A percentile compares a stretch with the other conserved stretches of the same genome.
Conservation (phyloP, 305 asterid species). For the Coffea humblotiana region DNA sequence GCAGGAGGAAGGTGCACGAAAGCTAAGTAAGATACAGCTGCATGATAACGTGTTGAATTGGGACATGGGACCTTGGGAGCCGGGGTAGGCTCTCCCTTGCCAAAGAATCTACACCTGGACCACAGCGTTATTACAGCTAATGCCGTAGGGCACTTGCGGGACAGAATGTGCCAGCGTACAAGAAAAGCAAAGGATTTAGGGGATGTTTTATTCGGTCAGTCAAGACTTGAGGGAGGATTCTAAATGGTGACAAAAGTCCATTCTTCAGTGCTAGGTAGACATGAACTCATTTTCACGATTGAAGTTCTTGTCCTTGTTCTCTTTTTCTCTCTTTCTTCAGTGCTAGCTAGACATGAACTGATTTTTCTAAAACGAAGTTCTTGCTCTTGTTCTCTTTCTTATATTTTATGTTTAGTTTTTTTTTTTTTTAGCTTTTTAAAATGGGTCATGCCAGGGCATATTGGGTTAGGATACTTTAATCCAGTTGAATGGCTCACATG, state of each 20-base stretch:
- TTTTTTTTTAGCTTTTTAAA: background rate
- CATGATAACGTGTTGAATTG: slow-evolving; percentile 12
- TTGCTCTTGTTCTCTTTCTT: background rate
- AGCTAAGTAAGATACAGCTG: slow-evolving; percentile 18
- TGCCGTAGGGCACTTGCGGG: slow-evolving; percentile 9
- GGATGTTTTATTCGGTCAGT: slow-evolving; percentile 21
- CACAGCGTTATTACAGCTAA: slow-evolving; percentile 32
- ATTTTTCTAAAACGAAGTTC: background rate
- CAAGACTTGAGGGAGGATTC: slow-evolving; percentile 12
- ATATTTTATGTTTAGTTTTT: background rate
- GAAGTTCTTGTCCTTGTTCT: background rate
- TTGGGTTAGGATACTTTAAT: background rate
- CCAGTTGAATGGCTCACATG: background rate
- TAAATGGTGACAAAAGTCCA: slow-evolving; percentile 10
- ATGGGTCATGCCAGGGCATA: background rate
- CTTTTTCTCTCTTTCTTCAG: background rate
- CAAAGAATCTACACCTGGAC: slow-evolving; percentile 25
- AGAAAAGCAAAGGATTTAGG: slow-evolving; percentile 9
- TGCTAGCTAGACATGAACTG: background rate
- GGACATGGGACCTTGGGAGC: slow-evolving; percentile 6
- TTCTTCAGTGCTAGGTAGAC: background rate
- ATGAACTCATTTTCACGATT: background rate
- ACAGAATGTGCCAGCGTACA: slow-evolving; percentile 7
- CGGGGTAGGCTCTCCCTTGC: slow-evolving; percentile 6
- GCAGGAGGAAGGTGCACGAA: slow-evolving; percentile 12